A percentile compares a stretch with the other conserved stretches of the same genome.
These are phyloP conservation scores for Penicillium daleae DNA, from an alignment of 495 filamentous ascomycete species.

Conservation along the genomic window DNA sequence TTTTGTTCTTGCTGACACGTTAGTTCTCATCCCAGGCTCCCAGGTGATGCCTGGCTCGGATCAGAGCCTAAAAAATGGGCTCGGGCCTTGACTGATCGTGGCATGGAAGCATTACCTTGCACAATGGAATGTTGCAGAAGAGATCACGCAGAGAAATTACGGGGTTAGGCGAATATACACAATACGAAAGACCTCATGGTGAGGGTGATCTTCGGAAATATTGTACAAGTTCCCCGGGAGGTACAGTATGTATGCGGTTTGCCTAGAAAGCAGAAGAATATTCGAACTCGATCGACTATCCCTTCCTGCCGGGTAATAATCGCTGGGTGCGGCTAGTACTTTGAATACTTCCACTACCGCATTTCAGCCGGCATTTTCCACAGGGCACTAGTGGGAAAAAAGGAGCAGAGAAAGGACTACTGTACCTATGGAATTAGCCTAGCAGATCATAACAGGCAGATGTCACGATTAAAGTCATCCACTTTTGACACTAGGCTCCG, in stretches of 20 bases:
- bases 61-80: constrained; percentile 3
- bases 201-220: constrained; percentile 23
- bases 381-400: constrained; percentile 3
- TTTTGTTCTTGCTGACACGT: not conserved
- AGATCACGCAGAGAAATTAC: not conserved
- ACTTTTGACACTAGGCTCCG: not conserved
- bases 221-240: constrained; percentile 26
- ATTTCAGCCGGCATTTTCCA: constrained; percentile 9
- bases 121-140: not conserved
- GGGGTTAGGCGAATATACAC: not conserved
- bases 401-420: not conserved
- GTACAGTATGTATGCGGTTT: constrained; percentile 24
- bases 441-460: not conserved
- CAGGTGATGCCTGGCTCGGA: constrained; percentile 17
- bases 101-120: not conserved
- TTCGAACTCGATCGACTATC: constrained; percentile 23
- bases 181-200: not conserved
- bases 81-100: constrained; percentile 1
- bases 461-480: not conserved
- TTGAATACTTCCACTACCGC: not conserved
- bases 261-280: constrained; percentile 22
- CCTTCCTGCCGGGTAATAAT: constrained; percentile 27
- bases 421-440: not conserved
- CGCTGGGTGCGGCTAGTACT: constrained; percentile 18
- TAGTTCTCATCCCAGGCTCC: constrained; percentile 6